phyloP scores from a whole-genome alignment of 2,329 filamentous ascomycete genomes.

The Phyllosticta ampelicida region DNA sequence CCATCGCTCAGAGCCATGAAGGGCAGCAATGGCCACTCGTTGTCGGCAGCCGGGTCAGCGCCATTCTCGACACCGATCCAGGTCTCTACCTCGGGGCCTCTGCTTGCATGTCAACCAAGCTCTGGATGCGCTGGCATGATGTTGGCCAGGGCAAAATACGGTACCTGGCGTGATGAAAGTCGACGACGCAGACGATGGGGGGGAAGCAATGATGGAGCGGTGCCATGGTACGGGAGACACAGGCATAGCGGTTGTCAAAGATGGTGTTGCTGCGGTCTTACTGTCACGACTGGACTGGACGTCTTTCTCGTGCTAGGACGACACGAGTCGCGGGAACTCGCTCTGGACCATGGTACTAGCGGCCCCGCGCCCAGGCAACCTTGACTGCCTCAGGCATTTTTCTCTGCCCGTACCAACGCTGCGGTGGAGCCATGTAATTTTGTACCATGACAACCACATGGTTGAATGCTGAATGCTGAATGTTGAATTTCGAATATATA shows the following conservation, averaged over 20 bases:
- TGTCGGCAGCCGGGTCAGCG: conserved; percentile 66
- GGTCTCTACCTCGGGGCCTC: conserved; percentile 83
- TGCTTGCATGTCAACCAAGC: conserved; percentile 19
- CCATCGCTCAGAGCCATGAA: conserved; percentile 97
- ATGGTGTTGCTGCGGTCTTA: background rate
- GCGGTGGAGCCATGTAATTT: no score
- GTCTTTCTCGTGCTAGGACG: no score
- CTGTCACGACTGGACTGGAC: no score
- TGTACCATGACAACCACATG: no score
- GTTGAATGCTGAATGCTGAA: no score
- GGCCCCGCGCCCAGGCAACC: no score
- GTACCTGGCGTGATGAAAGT: conserved; percentile 43
- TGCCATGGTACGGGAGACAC: conserved; percentile 1
- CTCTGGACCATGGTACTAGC: no score
- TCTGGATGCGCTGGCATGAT: background rate
- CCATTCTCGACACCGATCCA: conserved; percentile 75
- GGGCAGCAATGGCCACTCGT: conserved; percentile 83
- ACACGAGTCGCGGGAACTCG: no score
- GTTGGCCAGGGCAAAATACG: no score
- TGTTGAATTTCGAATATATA: no score
- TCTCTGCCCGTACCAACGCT: no score
- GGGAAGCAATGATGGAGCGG: conserved; percentile 22
- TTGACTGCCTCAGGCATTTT: no score
- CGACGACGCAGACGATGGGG: conserved; percentile 41
- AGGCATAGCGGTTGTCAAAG: conserved; percentile 2